A percentile compares a stretch with the other conserved stretches of the same genome.
Conservation (phyloP, 2,329 filamentous ascomycete species). For the Diaporthe citrichinensis region DNA sequence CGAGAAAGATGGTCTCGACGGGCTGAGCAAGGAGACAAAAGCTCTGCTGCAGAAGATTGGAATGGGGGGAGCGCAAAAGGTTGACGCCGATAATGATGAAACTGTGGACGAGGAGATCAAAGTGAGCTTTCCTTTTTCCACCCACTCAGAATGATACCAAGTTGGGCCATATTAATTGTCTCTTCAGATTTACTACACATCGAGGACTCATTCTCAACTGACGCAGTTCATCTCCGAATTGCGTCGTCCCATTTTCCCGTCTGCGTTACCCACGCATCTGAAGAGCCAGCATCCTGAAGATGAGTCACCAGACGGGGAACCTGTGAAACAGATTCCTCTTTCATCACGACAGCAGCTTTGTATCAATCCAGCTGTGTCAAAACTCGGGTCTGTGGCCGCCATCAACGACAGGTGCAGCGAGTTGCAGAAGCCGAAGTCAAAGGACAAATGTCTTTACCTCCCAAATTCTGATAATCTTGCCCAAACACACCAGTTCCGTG, state of each 20-base stretch:
- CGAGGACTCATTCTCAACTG: slow-evolving; percentile 91
- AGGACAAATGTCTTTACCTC: slow-evolving; percentile 81
- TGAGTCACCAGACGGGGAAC: slow-evolving; percentile 58
- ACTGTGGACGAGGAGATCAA: slow-evolving; percentile 77
- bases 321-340: slow-evolving; percentile 84
- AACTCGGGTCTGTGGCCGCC: slow-evolving; percentile 78
- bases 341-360: slow-evolving; percentile 91
- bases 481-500: slow-evolving; percentile 84
- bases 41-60: slow-evolving; percentile 79
- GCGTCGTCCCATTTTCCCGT: slow-evolving; percentile 81
- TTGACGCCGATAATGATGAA: slow-evolving; percentile 54
- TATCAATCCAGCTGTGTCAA: slow-evolving; percentile 87
- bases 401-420: slow-evolving; percentile 97
- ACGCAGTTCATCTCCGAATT: slow-evolving; percentile 90
- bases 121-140: slow-evolving; percentile 53
- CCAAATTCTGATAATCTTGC: slow-evolving; percentile 82
- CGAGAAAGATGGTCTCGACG: slow-evolving; percentile 60
- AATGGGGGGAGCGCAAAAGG: slow-evolving; percentile 54
- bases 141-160: slow-evolving; percentile 5
- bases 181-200: slow-evolving; percentile 85
- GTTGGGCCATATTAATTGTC: neutral
- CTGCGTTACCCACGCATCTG: slow-evolving; percentile 71
- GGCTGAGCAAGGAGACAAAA: slow-evolving; percentile 81
- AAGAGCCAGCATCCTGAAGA: slow-evolving; percentile 6
- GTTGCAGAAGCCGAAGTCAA: slow-evolving; percentile 80